phyloP scores from a whole-genome alignment of 129 eudicot genomes.

The Arctium minus region DNA sequence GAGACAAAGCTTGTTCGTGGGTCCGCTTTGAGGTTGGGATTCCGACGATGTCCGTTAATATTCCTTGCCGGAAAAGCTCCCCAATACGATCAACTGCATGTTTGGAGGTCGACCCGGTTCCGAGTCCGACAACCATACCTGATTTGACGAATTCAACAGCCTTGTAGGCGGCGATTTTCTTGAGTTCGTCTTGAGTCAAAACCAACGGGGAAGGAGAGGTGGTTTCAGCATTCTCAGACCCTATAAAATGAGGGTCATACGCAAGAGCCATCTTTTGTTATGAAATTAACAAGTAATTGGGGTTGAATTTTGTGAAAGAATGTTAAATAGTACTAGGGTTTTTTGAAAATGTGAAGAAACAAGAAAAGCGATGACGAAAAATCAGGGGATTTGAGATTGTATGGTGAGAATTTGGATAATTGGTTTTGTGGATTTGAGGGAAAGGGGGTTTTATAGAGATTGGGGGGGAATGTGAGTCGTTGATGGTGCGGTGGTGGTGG shows the following conservation, averaged over 20 bases:
- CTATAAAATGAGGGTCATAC: conserved; percentile 12
- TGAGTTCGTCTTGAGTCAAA: conserved; percentile 74
- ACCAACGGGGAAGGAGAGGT: conserved; percentile 20
- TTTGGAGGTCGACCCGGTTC: conserved; percentile 87
- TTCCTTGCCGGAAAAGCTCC: conserved; percentile 56
- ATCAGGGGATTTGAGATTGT: not conserved
- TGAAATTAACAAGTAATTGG: not conserved
- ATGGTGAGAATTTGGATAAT: not conserved
- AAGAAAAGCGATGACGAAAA: not conserved
- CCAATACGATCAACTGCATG: conserved; percentile 80
- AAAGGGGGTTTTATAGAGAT: conserved; percentile 1
- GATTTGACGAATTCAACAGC: conserved; percentile 81
- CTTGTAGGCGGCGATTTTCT: conserved; percentile 75
- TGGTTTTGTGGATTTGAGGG: not conserved
- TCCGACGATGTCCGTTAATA: conserved; percentile 56
- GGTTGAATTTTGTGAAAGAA: not conserved
- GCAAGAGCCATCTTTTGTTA: conserved; percentile 19
- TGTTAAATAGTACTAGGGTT: conserved; percentile 1
- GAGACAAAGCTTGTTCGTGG: conserved; percentile 59
- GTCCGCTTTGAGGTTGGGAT: conserved; percentile 77
- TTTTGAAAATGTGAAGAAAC: conserved; percentile 13
- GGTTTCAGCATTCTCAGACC: not conserved
- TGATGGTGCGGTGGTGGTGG: not conserved
- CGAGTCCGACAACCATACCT: conserved; percentile 89
- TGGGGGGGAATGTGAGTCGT: not conserved